Base-by-base conservation (phyloP, 2,329 filamentous ascomycete species). In the Ascochyta pisi region DNA sequence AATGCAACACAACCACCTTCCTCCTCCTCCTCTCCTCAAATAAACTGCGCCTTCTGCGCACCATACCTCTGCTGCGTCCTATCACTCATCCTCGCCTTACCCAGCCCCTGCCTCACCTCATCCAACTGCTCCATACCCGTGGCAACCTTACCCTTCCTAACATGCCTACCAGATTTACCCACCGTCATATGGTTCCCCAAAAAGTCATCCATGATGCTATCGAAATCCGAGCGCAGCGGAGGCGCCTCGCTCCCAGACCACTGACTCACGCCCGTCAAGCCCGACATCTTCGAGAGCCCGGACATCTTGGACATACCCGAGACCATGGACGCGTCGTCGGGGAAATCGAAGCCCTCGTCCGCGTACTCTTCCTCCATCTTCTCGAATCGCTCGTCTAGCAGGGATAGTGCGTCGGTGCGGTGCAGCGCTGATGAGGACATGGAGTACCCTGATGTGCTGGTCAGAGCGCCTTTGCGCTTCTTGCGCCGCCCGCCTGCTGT, bases 391-490 rank as follows among this genome's bases (percentile, higher is more conserved):
- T 89, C 89, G 73, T 99, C 96, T 6, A 99, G 82, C 1, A 96
- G 83, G 0, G 87, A 88, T 57, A 96, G 84, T 38, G 92, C 91
- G 69, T 97, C 94, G 1, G 93, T 99, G 51, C 95, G 87, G 47
- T 91, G 88, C 16, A 96, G 82, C 0, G 92, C 89, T 0, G 92
- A 96, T 1, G 91, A 96, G 0, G 90, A 92, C 93, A 96, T 96
- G 48, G 90, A 95, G 77, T 95, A 96, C 55, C 85, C 87, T 0
- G 92, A 95, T 0, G 90, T 89, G 62, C 90, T 91, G 3, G 94
- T 98, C 74, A 96, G 79, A 2, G 95, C 94, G 41, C 93, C 94
- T 81, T 96, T 98, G 71, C 94, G 87, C 85, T 96, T 97, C 87
- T 98, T 98, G 59, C 84, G 85, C 48, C 91, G 86, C 31, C 92